Evolutionary conservation across 257 asterid species (phyloP).

Genomic region (Penstemon newberryi): DNA sequence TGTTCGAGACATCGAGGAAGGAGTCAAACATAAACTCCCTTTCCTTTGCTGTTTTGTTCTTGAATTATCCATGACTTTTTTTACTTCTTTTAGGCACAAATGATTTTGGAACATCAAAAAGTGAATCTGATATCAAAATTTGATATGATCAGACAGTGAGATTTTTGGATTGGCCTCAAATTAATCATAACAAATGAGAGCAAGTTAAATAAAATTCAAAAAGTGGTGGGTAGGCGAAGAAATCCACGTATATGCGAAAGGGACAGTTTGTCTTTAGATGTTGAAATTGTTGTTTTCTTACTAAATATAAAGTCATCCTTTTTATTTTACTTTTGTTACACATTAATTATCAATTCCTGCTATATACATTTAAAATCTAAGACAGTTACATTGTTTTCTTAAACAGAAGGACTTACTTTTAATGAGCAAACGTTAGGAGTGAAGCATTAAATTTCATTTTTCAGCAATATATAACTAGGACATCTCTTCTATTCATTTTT

Average conservation of each 20-base stretch:
- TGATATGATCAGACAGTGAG: not conserved
- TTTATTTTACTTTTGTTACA: no score
- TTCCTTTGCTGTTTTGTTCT: slow-evolving; percentile 29
- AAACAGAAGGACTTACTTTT: not conserved
- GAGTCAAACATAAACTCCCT: slow-evolving; percentile 30
- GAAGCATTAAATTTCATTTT: no score
- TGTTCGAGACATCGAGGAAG: slow-evolving; percentile 43
- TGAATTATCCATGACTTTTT: slow-evolving; percentile 29
- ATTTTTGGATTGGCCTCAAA: not conserved
- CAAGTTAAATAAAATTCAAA: slow-evolving; percentile 10
- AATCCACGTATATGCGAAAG: not conserved
- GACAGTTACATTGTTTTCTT: no score
- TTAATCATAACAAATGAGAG: not conserved
- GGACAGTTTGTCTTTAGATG: slow-evolving; percentile 22
- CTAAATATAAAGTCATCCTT: not conserved
- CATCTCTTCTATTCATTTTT: no score
- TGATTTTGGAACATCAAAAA: no score
- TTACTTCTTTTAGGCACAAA: no score
- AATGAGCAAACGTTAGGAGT: no score
- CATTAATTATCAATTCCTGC: no score
- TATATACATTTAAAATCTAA: no score
- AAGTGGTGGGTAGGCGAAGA: slow-evolving; percentile 31
- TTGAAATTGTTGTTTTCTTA: slow-evolving; percentile 19
- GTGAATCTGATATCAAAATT: no score
- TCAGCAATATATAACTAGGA: no score